phyloP scores from a whole-genome alignment of 768 basidiomycete species.

The Cystofilobasidium macerans region DNA sequence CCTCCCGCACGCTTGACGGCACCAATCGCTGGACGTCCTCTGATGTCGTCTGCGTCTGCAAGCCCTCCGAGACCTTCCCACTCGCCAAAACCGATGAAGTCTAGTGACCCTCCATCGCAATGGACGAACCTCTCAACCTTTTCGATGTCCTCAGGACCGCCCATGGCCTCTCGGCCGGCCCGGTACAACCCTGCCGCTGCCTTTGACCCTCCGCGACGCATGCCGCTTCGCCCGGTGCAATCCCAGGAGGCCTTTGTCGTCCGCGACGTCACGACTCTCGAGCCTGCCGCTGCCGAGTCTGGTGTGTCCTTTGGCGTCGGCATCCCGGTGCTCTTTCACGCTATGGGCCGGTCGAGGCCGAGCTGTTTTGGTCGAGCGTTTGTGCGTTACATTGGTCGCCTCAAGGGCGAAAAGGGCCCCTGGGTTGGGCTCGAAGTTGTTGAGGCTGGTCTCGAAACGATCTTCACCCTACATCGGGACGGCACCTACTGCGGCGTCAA shows the following conservation, averaged over 20 bases:
- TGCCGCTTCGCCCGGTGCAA: background rate
- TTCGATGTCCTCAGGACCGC: conserved; percentile 30
- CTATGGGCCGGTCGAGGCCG: conserved; percentile 40
- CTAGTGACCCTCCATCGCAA: background rate
- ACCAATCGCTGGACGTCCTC: no score
- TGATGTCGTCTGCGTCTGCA: no score
- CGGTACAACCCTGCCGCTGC: conserved; percentile 14
- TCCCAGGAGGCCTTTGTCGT: conserved; percentile 5
- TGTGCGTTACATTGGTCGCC: conserved; percentile 78
- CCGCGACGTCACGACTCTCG: conserved; percentile 1
- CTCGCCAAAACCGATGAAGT: background rate
- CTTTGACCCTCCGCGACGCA: conserved; percentile 21
- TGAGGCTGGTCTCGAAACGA: background rate
- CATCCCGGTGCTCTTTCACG: conserved; percentile 80
- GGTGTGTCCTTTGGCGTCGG: conserved; percentile 74
- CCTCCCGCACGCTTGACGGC: no score
- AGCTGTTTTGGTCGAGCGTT: conserved; percentile 73
- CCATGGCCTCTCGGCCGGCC: conserved; percentile 33
- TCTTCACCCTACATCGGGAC: conserved; percentile 62
- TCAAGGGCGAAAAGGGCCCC: conserved; percentile 65
- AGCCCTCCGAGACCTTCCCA: no score
- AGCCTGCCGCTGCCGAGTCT: conserved; percentile 13
- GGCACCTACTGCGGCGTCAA: conserved; percentile 69
- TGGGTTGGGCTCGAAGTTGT: conserved; percentile 87
- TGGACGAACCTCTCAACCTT: conserved; percentile 27